Evolutionary conservation across 768 basidiomycete genomes (phyloP), one percentile per base, ranked within the genome.

Genomic region (Pleurotus sapidus): DNA sequence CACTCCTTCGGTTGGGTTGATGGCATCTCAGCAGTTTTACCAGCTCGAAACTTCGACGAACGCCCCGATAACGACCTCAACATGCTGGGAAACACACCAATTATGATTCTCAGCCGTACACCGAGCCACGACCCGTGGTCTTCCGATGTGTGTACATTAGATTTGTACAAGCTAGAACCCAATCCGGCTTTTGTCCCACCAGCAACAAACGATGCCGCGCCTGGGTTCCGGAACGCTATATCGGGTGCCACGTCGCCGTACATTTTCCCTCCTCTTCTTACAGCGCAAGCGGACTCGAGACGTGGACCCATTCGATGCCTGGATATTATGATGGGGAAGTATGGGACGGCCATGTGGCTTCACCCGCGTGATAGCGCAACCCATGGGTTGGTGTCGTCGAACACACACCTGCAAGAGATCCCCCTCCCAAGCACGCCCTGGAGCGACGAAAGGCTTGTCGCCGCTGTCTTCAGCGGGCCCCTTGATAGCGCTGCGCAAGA

Each of bases 1-100:
- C 77, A 82, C 60, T 81, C 82, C 2, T 87, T 87, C 61, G 87
- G 87, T 14, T 88, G 87, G 87, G 78, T 87, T 12, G 87, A 88
- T 54, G 81, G 82, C 6, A 74, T 84, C 38, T 77, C 77, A 2
- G 74, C 81, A 1, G 60, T 72, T 1, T 60, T 67, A 57, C 60
- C 56, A 9, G 49, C 49, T 15, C 49, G 34, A 50, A 15, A 24
- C 6, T 6, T 38, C 27, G 11, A 34, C 55, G 48, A 39, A 46
- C 55, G 60, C 54, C 23, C 55, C 43, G 20, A 49, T 40, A 18
- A n/a, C 40, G 46, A n/a, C 45, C 20, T 20, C 3, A 17, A 45
- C 12, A 14, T 37, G 24, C 24, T 49, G 38, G 49, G 25, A 15
- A 49, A 45, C 23, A 15, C 5, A 18, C n/a, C 45, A 42, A 0